phyloP scores from a whole-genome alignment of 164 flowering plant genomes.

The Brasenia schreberi region DNA sequence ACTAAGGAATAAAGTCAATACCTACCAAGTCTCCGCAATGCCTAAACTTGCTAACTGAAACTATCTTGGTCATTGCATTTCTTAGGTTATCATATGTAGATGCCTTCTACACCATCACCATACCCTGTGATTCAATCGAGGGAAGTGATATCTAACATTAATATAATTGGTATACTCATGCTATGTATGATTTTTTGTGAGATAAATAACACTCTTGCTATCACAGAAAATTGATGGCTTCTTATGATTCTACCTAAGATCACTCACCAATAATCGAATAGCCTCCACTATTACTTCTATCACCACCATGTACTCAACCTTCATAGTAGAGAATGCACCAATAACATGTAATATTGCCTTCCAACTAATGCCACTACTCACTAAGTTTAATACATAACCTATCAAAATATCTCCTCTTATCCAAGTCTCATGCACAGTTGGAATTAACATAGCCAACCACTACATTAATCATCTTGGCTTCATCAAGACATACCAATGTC shows the following conservation, averaged over 20 bases:
- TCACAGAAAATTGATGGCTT: background rate
- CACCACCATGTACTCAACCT: background rate
- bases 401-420: background rate
- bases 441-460: background rate
- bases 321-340: background rate
- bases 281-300: slow-evolving; percentile 1
- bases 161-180: background rate
- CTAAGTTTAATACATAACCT: background rate
- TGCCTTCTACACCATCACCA: background rate
- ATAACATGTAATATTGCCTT: background rate
- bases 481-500: too few species aligned
- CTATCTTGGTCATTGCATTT: background rate
- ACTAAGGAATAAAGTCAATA: too few species aligned
- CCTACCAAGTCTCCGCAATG: too few species aligned
- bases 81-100: background rate
- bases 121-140: background rate
- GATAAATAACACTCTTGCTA: background rate
- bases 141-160: background rate
- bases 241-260: background rate
- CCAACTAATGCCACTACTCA: slow-evolving; percentile 3
- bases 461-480: too few species aligned
- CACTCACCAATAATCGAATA: slow-evolving; percentile 1
- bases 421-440: background rate
- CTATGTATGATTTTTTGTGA: background rate
- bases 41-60: too few species aligned